phyloP scores from a whole-genome alignment of 2,329 filamentous ascomycete genomes.

The Sarocladium brachiariae region DNA sequence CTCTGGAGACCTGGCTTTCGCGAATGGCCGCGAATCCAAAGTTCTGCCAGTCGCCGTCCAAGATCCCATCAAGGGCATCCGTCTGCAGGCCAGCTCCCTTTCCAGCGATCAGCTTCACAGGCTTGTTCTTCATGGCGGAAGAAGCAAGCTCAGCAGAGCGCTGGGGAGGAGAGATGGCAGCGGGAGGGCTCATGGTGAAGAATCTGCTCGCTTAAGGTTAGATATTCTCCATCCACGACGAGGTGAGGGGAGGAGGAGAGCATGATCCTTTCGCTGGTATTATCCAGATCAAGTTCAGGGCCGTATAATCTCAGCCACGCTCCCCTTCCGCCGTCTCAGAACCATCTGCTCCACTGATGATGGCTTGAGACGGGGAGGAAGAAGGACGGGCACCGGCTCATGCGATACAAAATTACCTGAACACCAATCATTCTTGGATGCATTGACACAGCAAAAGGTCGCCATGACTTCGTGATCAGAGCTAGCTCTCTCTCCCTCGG shows the following conservation, averaged over 20 bases:
- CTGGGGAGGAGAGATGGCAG: constrained; percentile 55
- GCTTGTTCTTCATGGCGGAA: constrained; percentile 34
- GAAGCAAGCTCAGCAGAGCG: constrained; percentile 39
- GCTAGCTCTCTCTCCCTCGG: no score
- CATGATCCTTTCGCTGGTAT: constrained; percentile 99
- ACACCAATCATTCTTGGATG: constrained; percentile 29
- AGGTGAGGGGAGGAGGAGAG: constrained; percentile 45
- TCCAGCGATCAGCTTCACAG: constrained; percentile 20
- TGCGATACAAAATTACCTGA: constrained; percentile 44
- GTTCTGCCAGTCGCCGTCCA: constrained; percentile 69
- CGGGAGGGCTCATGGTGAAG: constrained; percentile 69
- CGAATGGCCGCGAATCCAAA: constrained; percentile 84
- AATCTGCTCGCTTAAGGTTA: constrained; percentile 21
- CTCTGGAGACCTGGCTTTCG: constrained; percentile 84
- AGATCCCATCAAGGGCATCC: constrained; percentile 30
- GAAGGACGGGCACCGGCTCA: constrained; percentile 53
- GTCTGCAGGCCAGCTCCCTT: constrained; percentile 18
- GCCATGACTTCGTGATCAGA: constrained; percentile 6
- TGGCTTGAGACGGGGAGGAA: constrained; percentile 3
- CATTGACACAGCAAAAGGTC: constrained; percentile 17
- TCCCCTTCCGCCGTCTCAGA: constrained; percentile 13
- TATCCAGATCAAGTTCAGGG: constrained; percentile 94
- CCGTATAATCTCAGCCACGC: constrained; percentile 78
- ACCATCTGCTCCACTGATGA: background rate
- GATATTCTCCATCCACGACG: constrained; percentile 11